Evolutionary conservation across 148 eudicot genomes (phyloP).

Genomic region (Camellia japonica): DNA sequence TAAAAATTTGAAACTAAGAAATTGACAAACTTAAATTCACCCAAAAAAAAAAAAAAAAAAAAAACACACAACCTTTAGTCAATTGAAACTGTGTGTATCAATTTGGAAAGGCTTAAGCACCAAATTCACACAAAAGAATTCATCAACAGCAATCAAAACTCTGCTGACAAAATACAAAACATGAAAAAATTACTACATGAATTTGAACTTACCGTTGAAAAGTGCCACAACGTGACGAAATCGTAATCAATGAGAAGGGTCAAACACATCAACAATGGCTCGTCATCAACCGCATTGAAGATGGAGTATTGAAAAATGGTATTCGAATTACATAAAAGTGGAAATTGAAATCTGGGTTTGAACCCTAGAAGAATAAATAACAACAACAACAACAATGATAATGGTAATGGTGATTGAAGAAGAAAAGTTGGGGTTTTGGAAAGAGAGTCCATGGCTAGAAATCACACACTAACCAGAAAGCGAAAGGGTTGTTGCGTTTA

Average conservation of each 20-base stretch:
- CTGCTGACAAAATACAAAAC: neutral
- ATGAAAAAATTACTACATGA: too few species aligned
- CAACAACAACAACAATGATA: too few species aligned
- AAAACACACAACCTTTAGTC: neutral
- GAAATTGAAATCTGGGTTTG: neutral
- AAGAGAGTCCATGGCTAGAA: neutral
- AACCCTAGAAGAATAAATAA: neutral
- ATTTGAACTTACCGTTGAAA: neutral
- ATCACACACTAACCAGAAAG: neutral
- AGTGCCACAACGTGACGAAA: too few species aligned
- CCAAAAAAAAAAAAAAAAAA: too few species aligned
- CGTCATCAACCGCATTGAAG: neutral
- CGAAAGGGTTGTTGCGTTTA: neutral
- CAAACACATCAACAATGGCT: neutral
- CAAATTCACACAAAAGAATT: neutral
- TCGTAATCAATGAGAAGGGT: neutral
- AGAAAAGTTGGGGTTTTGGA: neutral
- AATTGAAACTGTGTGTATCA: neutral
- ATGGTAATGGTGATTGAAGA: neutral
- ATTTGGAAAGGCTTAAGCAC: neutral
- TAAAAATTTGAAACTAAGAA: neutral
- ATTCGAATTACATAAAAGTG: neutral
- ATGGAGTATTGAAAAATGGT: neutral
- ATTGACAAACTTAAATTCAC: neutral
- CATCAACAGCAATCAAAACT: neutral